phyloP scores from a whole-genome alignment of 305 asterid species.

The Solanum aculeatissimum region DNA sequence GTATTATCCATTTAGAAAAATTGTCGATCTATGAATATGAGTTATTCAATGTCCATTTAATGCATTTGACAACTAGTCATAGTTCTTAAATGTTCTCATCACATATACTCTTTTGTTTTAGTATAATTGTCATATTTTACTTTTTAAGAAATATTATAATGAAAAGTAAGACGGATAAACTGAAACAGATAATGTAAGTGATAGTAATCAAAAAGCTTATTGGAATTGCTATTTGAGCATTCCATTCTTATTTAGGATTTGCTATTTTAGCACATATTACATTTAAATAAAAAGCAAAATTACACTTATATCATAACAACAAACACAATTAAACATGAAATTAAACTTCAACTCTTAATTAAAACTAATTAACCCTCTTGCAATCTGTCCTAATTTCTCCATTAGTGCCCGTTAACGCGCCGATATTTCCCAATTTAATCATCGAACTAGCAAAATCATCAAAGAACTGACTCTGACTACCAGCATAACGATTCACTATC shows the following conservation, averaged over 20 bases:
- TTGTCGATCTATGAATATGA: not conserved
- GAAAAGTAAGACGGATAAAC: not conserved
- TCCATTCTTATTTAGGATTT: not conserved
- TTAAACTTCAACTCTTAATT: not conserved
- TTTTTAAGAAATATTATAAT: too few species aligned
- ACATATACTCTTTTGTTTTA: not conserved
- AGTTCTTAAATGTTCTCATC: not conserved
- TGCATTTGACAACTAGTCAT: not conserved
- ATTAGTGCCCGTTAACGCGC: constrained; percentile 37
- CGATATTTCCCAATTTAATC: constrained; percentile 61
- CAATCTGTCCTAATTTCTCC: constrained; percentile 70
- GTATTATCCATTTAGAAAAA: not conserved
- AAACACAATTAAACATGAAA: not conserved
- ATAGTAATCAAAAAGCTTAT: not conserved
- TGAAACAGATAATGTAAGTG: not conserved
- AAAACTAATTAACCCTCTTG: constrained; percentile 32
- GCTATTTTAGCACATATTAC: not conserved
- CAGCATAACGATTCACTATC: constrained; percentile 40
- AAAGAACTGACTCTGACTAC: constrained; percentile 32
- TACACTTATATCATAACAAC: not conserved
- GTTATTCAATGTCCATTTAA: not conserved
- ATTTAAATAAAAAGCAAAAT: not conserved
- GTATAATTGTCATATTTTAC: too few species aligned
- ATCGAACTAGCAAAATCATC: constrained; percentile 43
- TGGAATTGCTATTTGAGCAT: not conserved